Conservation (phyloP, 2,329 filamentous ascomycete species). For the Fusarium fujikuroi region DNA sequence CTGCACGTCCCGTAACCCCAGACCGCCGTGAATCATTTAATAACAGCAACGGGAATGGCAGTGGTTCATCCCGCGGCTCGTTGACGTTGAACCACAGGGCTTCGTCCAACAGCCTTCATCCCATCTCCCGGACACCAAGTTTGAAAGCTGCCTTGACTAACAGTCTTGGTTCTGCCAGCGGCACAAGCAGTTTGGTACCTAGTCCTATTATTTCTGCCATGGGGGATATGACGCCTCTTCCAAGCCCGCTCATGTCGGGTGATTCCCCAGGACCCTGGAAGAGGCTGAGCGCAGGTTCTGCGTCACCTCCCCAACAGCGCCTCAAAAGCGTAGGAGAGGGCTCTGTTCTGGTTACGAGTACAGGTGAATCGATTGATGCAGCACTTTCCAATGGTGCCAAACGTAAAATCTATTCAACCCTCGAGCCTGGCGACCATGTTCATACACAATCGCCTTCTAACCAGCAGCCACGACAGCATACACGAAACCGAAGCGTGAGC, state of each 20-base stretch:
- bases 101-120: slow-evolving; percentile 54
- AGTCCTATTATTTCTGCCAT: slow-evolving; percentile 80
- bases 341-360: slow-evolving; percentile 60
- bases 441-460: slow-evolving; percentile 50
- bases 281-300: slow-evolving; percentile 59
- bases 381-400: slow-evolving; percentile 64
- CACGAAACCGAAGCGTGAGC: slow-evolving; percentile 84
- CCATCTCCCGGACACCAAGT: slow-evolving; percentile 69
- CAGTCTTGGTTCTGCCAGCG: slow-evolving; percentile 61
- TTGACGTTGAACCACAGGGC: slow-evolving; percentile 44
- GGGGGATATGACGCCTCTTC: slow-evolving; percentile 81
- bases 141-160: slow-evolving; percentile 66
- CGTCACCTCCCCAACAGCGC: slow-evolving; percentile 52
- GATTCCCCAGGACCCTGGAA: slow-evolving; percentile 77
- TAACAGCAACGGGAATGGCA: slow-evolving; percentile 50
- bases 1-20: slow-evolving; percentile 37
- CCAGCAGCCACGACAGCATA: slow-evolving; percentile 56
- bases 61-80: slow-evolving; percentile 46
- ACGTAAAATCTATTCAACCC: slow-evolving; percentile 63
- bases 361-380: slow-evolving; percentile 63
- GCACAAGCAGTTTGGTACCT: slow-evolving; percentile 74
- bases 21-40: slow-evolving; percentile 50
- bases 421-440: slow-evolving; percentile 45
- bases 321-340: slow-evolving; percentile 45
- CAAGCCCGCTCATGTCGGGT: slow-evolving; percentile 75